Base-by-base conservation (phyloP, 2,329 filamentous ascomycete genomes). In the Colletotrichum orchidophilum region DNA sequence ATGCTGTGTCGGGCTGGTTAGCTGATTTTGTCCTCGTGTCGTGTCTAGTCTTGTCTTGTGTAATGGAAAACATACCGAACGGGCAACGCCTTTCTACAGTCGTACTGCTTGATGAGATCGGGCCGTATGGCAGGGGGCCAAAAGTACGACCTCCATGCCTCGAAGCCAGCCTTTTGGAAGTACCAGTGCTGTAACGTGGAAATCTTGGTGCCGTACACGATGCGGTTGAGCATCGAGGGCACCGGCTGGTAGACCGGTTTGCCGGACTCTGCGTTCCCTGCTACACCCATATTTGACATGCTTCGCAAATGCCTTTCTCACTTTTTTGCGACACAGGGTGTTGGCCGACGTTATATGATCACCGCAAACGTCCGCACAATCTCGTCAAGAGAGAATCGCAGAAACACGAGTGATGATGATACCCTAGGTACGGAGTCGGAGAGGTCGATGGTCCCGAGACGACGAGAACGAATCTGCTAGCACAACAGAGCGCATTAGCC, bases 1-100 rank as follows among this genome's bases (percentile, higher is more conserved):
- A 86, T 77, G 54, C 81, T 74, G 24, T 13, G 4, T 13, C 26
- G 12, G 24, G 31, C 12, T 42, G 35, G 35, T 57, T 24, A 57
- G 18, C 26, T 13, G 13, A n/a, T n/a, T n/a, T n/a, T 11, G 31
- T 9, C 13, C 15, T 35, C 3, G 3, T 49, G 11, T 13, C 59
- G 21, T n/a, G 13, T 35, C 42, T 13, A 2, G 21, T 27, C 24
- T 5, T 9, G 9, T n/a, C 13, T 52, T n/a, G 27, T 8, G 3
- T n/a, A 4, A 12, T 3, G 42, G 33, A 18, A n/a, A 6, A 50
- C 69, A 18, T 60, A 74, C 73, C 73, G 72, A 27, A 74, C 49
- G 8, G 67, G 63, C n/a, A 74, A 35, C 5, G 66, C 42, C 27
- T 66, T 64, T 15, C 73, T 71, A 33, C 63, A 67, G 15, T 72